Percentiles rank a stretch among this genome's conserved stretches.
Conservation (phyloP, 345 rosid species). For the Brassica nigra region DNA sequence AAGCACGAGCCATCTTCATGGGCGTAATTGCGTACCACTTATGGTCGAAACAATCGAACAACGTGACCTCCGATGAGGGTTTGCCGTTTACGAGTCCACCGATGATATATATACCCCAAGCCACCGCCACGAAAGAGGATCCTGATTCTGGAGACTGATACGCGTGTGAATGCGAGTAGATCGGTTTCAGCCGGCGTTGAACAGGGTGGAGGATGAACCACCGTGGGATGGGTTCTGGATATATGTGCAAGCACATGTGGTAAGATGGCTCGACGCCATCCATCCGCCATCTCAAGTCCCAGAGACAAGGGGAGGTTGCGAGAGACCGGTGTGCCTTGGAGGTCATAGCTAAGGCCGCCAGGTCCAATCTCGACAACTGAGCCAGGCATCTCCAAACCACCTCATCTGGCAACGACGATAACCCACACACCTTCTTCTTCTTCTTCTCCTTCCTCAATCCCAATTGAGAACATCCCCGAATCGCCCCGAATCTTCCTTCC, state of each 20-base stretch:
- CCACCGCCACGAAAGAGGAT: background rate
- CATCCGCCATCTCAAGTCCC: background rate
- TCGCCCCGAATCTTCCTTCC: no score
- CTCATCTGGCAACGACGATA: no score
- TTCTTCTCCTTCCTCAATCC: no score
- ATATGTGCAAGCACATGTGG: background rate
- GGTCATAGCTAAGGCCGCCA: background rate
- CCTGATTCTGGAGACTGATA: background rate
- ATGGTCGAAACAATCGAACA: background rate
- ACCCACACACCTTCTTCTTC: no score
- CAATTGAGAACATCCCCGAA: no score
- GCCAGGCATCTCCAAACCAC: no score
- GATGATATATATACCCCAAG: background rate
- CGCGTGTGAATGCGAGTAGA: background rate
- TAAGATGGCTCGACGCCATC: background rate
- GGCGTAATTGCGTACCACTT: background rate
- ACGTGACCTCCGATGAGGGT: background rate
- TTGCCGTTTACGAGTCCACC: background rate
- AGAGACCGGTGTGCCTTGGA: background rate
- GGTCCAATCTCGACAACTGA: constrained; percentile 32
- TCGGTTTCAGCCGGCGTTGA: background rate
- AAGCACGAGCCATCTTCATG: background rate
- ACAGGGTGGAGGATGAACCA: background rate
- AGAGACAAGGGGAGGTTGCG: background rate
- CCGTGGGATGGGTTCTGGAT: background rate